These are phyloP conservation scores for Lactifluus pinguis DNA, from an alignment of 768 basidiomycete genomes.

Conservation along the genomic window DNA sequence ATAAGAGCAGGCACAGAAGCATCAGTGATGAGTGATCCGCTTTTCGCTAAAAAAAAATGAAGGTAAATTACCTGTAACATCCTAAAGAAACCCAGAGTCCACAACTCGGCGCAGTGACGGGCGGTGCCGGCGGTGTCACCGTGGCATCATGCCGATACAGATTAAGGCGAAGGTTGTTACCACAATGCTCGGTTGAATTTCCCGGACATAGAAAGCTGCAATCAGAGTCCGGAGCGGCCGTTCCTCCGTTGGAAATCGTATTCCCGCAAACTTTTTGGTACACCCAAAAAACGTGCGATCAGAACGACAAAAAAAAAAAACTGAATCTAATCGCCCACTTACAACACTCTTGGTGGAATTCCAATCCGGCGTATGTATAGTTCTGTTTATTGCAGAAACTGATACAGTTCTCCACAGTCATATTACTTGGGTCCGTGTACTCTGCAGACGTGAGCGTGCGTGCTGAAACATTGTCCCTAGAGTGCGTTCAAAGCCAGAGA, in stretches of 20 bases:
- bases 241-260: constrained; percentile 36
- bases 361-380: constrained; percentile 61
- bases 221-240: constrained; percentile 38
- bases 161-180: constrained; percentile 49
- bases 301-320: background rate
- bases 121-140: constrained; percentile 49
- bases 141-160: constrained; percentile 53
- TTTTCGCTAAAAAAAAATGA: background rate
- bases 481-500: constrained; percentile 26
- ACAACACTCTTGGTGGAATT: constrained; percentile 61
- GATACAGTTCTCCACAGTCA: constrained; percentile 54
- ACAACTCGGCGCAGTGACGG: constrained; percentile 42
- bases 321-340: constrained; percentile 23
- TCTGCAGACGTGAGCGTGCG: constrained; percentile 49
- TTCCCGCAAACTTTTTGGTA: constrained; percentile 61
- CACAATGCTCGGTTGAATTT: constrained; percentile 48
- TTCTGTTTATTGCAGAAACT: constrained; percentile 35
- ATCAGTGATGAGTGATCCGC: constrained; percentile 6
- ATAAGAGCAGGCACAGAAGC: no score
- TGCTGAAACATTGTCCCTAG: constrained; percentile 44
- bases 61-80: constrained; percentile 50
- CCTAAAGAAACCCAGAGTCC: constrained; percentile 64
- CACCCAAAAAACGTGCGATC: background rate
- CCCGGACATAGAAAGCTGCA: constrained; percentile 59
- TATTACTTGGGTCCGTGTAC: constrained; percentile 37